Base-by-base conservation (phyloP, 108 stramenopile genomes). In the Skeletonema tropicum region DNA sequence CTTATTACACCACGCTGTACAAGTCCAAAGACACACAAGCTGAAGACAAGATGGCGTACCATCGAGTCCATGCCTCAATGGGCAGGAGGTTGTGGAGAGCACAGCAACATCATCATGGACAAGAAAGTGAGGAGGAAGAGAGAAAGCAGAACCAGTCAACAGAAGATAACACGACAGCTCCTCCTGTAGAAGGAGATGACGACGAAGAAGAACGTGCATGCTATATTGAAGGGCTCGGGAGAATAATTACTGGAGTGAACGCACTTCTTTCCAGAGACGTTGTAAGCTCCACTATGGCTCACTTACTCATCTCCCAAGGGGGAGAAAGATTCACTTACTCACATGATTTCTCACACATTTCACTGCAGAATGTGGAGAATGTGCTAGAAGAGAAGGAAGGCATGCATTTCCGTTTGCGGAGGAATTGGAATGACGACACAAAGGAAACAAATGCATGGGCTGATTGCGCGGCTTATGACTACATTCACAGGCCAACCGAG, bases 311-410 rank as follows among this genome's bases (percentile, higher is more conserved):
- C 17, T 49, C 19, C 0, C 48, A 49, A n/a, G 48, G 48, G 15
- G 48, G 48, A 49, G 48, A 49, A 49, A 19, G 48, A 49, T 49
- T 49, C 48, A 49, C 48, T 49, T 49, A 49, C n/a, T 49, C 48
- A 0, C 48, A 49, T 49, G 48, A 49, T 3, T 49, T 49, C 48
- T 49, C n/a, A 3, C n/a, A 21, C 48, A 49, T 49, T 6, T 49
- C 6, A 49, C 1, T 49, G n/a, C 48, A 49, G 17, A 49, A 49
- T n/a, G 17, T 49, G n/a, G 48, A 49, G 19, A 49, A 49, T 49
- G 48, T 49, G 3, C 19, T 49, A 21, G 48, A 49, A 49, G 48
- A 49, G 17, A 49, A 21, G n/a, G 19, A 49, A 6, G 19, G 19
- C n/a, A 17, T 49, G 48, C 6, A 49, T 49, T 49, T 49, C 48